phyloP scores from a whole-genome alignment of 2,329 filamentous ascomycete species.

The Penicillium sp. region DNA sequence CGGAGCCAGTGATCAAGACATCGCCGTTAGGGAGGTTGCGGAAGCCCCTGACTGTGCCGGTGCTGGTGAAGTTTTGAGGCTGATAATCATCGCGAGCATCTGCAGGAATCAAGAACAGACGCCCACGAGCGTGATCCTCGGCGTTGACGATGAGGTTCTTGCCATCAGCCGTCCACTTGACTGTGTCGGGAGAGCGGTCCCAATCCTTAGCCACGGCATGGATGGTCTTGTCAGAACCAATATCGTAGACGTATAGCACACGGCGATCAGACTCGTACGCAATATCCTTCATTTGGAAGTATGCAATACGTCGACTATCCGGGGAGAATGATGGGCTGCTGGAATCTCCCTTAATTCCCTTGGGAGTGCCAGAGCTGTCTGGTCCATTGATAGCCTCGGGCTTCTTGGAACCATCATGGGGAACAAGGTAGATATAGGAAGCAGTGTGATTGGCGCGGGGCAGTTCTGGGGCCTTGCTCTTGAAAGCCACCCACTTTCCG shows the following conservation, averaged over 20 bases:
- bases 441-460: constrained; percentile 69
- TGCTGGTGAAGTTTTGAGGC: constrained; percentile 44
- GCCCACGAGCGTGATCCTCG: constrained; percentile 66
- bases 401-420: constrained; percentile 64
- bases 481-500: constrained; percentile 46
- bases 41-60: constrained; percentile 37
- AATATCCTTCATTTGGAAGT: constrained; percentile 74
- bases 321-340: constrained; percentile 74
- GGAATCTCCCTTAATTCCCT: constrained; percentile 60
- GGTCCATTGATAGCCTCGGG: constrained; percentile 48
- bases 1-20: constrained; percentile 38
- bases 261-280: constrained; percentile 81
- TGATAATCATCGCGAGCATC: constrained; percentile 37
- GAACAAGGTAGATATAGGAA: constrained; percentile 76
- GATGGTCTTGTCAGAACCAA: constrained; percentile 43
- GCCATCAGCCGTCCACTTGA: constrained; percentile 59
- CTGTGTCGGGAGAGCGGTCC: constrained; percentile 57
- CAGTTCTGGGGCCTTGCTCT: constrained; percentile 49
- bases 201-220: constrained; percentile 46
- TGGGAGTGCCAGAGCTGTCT: constrained; percentile 44
- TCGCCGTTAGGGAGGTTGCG: constrained; percentile 37
- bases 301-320: constrained; percentile 71
- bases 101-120: constrained; percentile 42
- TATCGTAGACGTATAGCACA: constrained; percentile 48
- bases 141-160: constrained; percentile 71